Base-by-base conservation (phyloP, 768 basidiomycete genomes). In the Suillus clintonianus region DNA sequence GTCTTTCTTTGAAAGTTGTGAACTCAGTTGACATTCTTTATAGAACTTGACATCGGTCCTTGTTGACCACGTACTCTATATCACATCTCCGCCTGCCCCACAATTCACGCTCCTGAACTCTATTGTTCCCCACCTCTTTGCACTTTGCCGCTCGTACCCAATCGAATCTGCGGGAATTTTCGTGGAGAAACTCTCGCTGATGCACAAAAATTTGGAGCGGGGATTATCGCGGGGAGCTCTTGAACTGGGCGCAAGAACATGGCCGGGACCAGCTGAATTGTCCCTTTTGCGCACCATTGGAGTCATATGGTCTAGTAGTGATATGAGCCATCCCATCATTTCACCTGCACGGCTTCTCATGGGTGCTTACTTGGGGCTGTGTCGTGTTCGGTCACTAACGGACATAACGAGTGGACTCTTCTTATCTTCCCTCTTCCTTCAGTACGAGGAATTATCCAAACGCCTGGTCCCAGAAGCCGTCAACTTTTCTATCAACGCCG, bases 171-270 rank as follows among this genome's bases (percentile, higher is more conserved):
- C 96, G 0, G 83, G 86, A 59, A 84, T 87, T 70, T 94, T 96
- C 76, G 86, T 91, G 64, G 80, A 84, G 34, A 99, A 98, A 76
- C 82, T 99, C 50, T 78, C 82, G 11, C 77, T 97, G 6, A 97
- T 99, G 94, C 89, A 98, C 75, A 95, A 95, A 80, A 97, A 98
- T 73, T 85, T 99, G 60, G 86, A 86, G 58, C 88, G 88, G 10
- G 96, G 95, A 9, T 79, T 99, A 19, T 84, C 89, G 3, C 82
- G 82, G 8, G 94, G 92, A 1, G 80, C 92, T 0, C 78, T 85
- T 15, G 78, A 83, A 30, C 74, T 74, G 0, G 80, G 85, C 10
- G 82, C 93, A 4, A 92, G 86, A 78, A 98, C 94, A 0, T 99
- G 94, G 89, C 97, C 97, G 7, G 90, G 91, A 34, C 74, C 88